Evolutionary conservation across 2,329 filamentous ascomycete species (phyloP).

Genomic region (Exophiala bonariae): DNA sequence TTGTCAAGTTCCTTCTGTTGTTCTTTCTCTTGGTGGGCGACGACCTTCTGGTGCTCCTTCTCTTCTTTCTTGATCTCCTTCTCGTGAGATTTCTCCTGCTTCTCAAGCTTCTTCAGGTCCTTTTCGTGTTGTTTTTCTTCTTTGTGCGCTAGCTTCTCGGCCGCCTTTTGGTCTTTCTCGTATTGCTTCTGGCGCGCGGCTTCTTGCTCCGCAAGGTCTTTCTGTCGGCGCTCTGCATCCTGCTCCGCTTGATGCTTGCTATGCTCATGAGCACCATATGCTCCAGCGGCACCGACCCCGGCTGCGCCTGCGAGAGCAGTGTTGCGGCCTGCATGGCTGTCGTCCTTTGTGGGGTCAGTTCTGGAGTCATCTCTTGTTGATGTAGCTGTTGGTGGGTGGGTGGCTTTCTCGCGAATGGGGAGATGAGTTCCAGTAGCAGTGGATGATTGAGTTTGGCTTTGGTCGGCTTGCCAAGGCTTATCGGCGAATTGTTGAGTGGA

Average conservation of each 20-base stretch:
- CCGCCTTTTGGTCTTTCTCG: conserved; percentile 21
- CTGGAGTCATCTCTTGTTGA: no score
- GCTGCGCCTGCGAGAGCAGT: conserved; percentile 12
- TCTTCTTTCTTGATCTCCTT: conserved; percentile 19
- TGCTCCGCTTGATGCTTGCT: conserved; percentile 13
- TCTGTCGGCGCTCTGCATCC: conserved; percentile 17
- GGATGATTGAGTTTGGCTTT: background rate
- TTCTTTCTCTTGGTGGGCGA: conserved; percentile 16
- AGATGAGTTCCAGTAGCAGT: background rate
- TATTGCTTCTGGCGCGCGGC: conserved; percentile 21
- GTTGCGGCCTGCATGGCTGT: conserved; percentile 14
- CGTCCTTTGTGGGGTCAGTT: background rate
- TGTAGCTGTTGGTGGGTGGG: background rate
- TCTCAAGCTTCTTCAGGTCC: conserved; percentile 14
- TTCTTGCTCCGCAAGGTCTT: conserved; percentile 22
- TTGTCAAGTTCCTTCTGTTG: conserved; percentile 10
- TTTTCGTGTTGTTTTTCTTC: conserved; percentile 22
- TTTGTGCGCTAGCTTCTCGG: conserved; percentile 19
- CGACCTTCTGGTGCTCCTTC: conserved; percentile 15
- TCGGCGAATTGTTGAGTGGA: background rate
- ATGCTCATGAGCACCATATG: conserved; percentile 21
- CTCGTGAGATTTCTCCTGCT: conserved; percentile 12
- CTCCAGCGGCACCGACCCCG: conserved; percentile 16
- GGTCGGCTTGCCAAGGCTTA: background rate
- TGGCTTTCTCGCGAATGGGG: background rate